Base-by-base conservation (phyloP, 148 eudicot genomes). In the Simmondsia chinensis region DNA sequence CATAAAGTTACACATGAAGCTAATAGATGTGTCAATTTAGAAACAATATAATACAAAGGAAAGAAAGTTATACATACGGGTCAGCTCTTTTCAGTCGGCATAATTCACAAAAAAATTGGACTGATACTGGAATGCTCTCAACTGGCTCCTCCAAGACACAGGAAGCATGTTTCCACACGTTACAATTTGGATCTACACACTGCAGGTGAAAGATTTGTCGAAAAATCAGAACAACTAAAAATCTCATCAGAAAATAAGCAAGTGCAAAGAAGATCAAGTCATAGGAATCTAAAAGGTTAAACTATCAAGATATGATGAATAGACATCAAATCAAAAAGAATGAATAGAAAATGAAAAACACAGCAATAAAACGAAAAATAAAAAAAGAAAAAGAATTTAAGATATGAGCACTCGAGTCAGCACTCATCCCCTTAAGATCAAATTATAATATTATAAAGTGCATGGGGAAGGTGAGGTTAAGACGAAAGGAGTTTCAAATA, bases 71-170 rank as follows among this genome's bases (percentile, higher is more conserved):
- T 41, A 76, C 97, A 65, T 76, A 89, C 97, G 97, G 97, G 38
- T 89, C 97, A 66, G 97, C 84, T 9, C 95, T 82, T 65, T 50
- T 69, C 47, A 84, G 52, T 59, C 97, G 70, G 59, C 97, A 89
- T 9, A 70, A 50, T 63, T 84, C 95, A 62, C 97, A 81, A 47
- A 81, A 66, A 39, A 57, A 62, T 25, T 53, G 75, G 2, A 69
- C 58, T 28, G 80, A 75, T 22, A 29, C 22, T 49, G 75, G 20
- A 52, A 54, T 60, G 43, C 66, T 69, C 42, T 78, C 80, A 50
- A 60, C 57, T 20, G 64, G 71, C 65, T 77, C 72, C 41, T 84
- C 93, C 18, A 77, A 43, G 53, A 76, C 93, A 65, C 97, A 89
- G 19, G 44, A 30, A 32, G 61, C 60, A 63, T 89, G 97, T 66